Base-by-base conservation (phyloP, 805 yeast species). In the Candida oleophila region DNA sequence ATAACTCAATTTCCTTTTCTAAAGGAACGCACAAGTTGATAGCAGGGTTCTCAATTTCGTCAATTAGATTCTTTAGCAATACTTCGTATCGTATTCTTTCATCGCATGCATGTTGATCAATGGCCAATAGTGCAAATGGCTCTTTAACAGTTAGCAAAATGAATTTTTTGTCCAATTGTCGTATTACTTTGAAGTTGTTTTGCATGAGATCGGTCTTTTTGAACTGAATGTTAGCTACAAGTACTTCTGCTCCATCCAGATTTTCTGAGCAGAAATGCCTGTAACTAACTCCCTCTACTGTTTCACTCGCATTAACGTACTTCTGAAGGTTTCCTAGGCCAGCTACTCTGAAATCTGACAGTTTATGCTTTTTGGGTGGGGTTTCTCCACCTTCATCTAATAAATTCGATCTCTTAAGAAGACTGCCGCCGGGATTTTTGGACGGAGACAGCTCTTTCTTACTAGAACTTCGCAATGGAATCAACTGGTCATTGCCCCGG, bases 21-120 rank as follows among this genome's bases (percentile, higher is more conserved):
- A 36, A 11, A 14, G 37, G 4, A 56, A 47, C 3, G 43, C 48
- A 14, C 62, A 55, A 2, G 8, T 7, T 38, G 4, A 57, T 48
- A 8, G 19, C 42, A 34, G 58, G 56, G 12, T 60, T 60, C 3
- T 58, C 32, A 1, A 64, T 68, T 8, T 51, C 49, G 4, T 49
- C 38, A 2, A 79, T 55, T 45, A 71, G 68, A 2, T 69, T 70
- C 30, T 59, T 51, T n/a, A 80, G 63, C 11, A 75, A 55, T 1
- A 49, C 43, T 54, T 89, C 96, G 2, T 85, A 76, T 40, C 71
- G 69, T 0, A 87, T 70, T 45, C 96, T 63, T 58, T 89, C 96
- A 63, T 87, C 95, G 45, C 85, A 80, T 0, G 96, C 96, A 68
- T 89, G 96, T 56, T 89, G 96, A 58, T 89, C 96, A 3, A 86